Evolutionary conservation across 208 protist genomes (phyloP).

Genomic region (Jaenimonas drosophilae): DNA sequence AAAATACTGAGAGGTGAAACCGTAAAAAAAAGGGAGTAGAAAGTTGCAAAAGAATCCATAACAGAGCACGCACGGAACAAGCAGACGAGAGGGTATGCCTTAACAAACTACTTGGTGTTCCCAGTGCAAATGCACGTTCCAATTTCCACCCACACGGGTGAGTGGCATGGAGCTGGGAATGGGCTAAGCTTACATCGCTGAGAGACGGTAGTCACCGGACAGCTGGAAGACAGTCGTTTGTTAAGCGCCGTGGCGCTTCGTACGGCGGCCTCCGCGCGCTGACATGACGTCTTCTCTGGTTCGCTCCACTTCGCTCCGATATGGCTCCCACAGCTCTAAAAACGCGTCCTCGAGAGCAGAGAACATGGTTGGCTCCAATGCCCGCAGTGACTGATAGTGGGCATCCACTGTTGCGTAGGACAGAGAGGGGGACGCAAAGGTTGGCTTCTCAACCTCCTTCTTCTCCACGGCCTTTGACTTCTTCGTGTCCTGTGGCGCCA

Average conservation of each 20-base stretch:
- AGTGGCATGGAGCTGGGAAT: too few species aligned
- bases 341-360: constrained; percentile 60
- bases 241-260: constrained; percentile 39
- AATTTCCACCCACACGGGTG: too few species aligned
- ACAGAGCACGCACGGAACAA: too few species aligned
- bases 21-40: too few species aligned
- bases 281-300: constrained; percentile 59
- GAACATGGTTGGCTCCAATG: constrained; percentile 76
- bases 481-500: constrained; percentile 12
- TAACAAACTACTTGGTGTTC: neutral
- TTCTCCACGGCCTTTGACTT: constrained; percentile 14
- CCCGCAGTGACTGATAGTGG: constrained; percentile 47
- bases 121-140: too few species aligned
- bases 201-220: too few species aligned
- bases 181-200: too few species aligned
- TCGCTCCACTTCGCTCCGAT: constrained; percentile 66
- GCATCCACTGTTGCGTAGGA: constrained; percentile 63
- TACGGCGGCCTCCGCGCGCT: constrained; percentile 28
- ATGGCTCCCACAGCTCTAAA: constrained; percentile 72
- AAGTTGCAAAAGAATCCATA: too few species aligned
- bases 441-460: constrained; percentile 50
- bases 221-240: too few species aligned
- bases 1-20: too few species aligned
- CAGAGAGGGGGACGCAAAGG: constrained; percentile 40
- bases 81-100: neutral